These are phyloP conservation scores for Alectoria sarmentosa DNA, from an alignment of 495 filamentous ascomycete genomes.

Conservation along the genomic window DNA sequence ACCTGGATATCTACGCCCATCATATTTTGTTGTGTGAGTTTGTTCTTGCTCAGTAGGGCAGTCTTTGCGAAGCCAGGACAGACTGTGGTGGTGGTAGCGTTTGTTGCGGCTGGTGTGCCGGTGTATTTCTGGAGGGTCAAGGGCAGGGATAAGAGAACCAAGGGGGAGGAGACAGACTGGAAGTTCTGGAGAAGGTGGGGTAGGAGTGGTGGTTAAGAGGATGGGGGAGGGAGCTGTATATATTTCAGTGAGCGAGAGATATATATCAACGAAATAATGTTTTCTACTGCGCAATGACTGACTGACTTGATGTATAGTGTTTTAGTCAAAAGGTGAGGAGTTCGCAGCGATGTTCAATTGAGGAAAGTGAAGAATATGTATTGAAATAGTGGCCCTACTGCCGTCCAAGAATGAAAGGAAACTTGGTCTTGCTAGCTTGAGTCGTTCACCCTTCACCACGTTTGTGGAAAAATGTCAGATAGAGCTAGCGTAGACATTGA, in stretches of 20 bases:
- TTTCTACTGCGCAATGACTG: neutral
- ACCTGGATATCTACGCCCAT: conserved; percentile 97
- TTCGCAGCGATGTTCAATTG: neutral
- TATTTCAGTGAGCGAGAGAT: neutral
- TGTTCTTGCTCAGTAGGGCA: conserved; percentile 83
- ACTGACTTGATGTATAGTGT: neutral
- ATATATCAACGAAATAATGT: neutral
- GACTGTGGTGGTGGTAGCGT: conserved; percentile 75
- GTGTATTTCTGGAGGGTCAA: conserved; percentile 84
- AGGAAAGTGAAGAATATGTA: neutral
- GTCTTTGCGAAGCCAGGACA: conserved; percentile 87
- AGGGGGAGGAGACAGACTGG: conserved; percentile 47
- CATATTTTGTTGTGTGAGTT: conserved; percentile 94
- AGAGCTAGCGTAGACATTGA: neutral
- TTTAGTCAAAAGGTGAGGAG: neutral
- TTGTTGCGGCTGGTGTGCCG: conserved; percentile 75
- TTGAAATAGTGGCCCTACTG: neutral
- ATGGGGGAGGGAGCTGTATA: neutral
- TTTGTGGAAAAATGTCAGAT: neutral
- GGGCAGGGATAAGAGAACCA: conserved; percentile 41
- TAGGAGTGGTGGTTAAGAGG: conserved; percentile 13
- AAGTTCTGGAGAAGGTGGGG: conserved; percentile 52
- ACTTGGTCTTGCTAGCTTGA: neutral
- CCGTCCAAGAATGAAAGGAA: neutral
- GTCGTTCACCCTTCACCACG: neutral